phyloP scores from a whole-genome alignment of 2,329 filamentous ascomycete genomes.

The Aspergillus calidoustus region DNA sequence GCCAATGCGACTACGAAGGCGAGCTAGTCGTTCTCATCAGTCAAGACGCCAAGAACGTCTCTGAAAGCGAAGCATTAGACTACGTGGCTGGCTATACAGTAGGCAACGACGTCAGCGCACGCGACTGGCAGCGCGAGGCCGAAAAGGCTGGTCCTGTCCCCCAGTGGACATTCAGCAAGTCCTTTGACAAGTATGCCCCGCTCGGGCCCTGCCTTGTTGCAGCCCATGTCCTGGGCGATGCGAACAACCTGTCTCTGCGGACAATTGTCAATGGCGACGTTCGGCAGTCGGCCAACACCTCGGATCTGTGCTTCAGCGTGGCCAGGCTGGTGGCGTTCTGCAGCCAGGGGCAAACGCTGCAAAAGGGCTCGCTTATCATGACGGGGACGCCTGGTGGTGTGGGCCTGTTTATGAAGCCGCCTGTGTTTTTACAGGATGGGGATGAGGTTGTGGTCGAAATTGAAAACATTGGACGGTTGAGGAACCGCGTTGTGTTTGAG shows the following conservation, averaged over 20 bases:
- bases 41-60: constrained; percentile 25
- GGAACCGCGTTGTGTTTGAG: neutral
- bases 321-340: neutral
- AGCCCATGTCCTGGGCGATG: neutral
- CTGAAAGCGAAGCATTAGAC: constrained; percentile 27
- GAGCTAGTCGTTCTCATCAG: constrained; percentile 27
- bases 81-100: constrained; percentile 7
- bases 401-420: constrained; percentile 3
- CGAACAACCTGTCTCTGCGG: no score
- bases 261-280: no score
- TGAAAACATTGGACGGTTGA: neutral
- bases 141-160: neutral
- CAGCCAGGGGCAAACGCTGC: constrained; percentile 1
- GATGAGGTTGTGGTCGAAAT: no score
- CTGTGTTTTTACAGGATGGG: neutral
- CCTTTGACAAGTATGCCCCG: constrained; percentile 4
- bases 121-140: neutral
- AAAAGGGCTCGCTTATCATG: neutral
- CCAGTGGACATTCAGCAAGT: constrained; percentile 7
- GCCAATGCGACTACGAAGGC: no score
- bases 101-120: constrained; percentile 3
- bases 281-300: neutral
- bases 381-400: neutral
- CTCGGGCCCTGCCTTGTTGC: neutral
- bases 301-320: neutral